Percentiles rank a stretch among this genome's conserved stretches.
Evolutionary conservation across 148 eudicot genomes (phyloP).

Genomic region (Silene conica): DNA sequence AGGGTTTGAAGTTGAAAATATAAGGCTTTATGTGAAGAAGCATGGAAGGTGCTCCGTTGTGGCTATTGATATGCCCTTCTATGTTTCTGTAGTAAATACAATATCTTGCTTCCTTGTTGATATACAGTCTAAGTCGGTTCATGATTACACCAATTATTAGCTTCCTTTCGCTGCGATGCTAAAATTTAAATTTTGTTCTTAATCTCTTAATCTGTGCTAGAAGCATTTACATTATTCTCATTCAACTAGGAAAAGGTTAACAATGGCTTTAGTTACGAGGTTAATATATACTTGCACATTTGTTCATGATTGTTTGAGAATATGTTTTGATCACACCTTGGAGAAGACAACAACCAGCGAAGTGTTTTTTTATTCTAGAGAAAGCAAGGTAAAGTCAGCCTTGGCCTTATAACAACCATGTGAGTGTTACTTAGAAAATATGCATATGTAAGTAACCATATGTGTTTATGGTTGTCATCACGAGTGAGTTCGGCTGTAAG

Average conservation of each 20-base stretch:
- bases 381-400: background rate
- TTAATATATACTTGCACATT: background rate
- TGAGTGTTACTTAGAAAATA: background rate
- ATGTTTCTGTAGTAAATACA: background rate
- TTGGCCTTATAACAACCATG: background rate
- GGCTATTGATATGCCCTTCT: background rate
- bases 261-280: background rate
- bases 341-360: background rate
- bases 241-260: background rate
- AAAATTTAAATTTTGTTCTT: background rate
- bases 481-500: background rate
- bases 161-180: background rate
- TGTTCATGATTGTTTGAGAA: background rate
- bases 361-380: background rate
- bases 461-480: background rate
- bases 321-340: background rate
- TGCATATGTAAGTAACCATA: background rate
- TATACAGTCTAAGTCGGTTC: background rate
- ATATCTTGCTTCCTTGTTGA: background rate
- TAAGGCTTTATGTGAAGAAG: conserved; percentile 2
- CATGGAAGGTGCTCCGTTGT: background rate
- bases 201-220: background rate
- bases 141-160: background rate
- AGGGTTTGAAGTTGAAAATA: background rate
- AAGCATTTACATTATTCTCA: background rate